Evolutionary conservation across 768 basidiomycete species (phyloP).

Genomic region (Lanmaoa pseudosensibilis): DNA sequence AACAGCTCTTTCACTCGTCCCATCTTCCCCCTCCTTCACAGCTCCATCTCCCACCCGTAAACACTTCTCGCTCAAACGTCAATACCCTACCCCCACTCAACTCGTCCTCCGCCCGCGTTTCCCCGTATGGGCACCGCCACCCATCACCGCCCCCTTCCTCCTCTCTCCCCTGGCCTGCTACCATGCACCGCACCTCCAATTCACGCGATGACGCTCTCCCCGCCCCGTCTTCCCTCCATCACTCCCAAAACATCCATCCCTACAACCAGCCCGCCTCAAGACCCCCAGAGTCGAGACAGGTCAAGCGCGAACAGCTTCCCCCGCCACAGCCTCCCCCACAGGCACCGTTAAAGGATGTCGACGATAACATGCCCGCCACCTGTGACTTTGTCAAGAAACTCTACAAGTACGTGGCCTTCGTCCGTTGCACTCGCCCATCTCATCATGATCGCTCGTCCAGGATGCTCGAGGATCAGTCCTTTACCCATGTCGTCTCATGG

Average conservation of each 20-base stretch:
- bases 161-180: conserved; percentile 24
- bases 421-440: background rate
- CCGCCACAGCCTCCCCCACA: conserved; percentile 25
- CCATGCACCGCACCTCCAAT: conserved; percentile 39
- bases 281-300: conserved; percentile 25
- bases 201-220: conserved; percentile 44
- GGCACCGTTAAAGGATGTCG: conserved; percentile 38
- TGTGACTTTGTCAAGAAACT: conserved; percentile 94
- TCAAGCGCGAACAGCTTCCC: conserved; percentile 32
- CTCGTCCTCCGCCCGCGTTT: conserved; percentile 29
- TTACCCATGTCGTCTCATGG: conserved; percentile 79
- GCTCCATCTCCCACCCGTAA: conserved; percentile 39
- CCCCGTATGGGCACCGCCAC: conserved; percentile 27
- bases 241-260: conserved; percentile 15
- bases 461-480: conserved; percentile 83
- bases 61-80: conserved; percentile 33
- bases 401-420: conserved; percentile 63
- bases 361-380: conserved; percentile 83
- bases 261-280: conserved; percentile 24
- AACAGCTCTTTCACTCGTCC: conserved; percentile 41
- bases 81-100: conserved; percentile 46
- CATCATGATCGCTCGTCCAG: conserved; percentile 38
- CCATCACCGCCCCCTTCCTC: conserved; percentile 29
- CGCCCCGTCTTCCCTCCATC: conserved; percentile 14
- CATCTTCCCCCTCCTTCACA: conserved; percentile 47